phyloP scores from a whole-genome alignment of 2,329 filamentous ascomycete genomes.

The Aspergillus thermomutatus region DNA sequence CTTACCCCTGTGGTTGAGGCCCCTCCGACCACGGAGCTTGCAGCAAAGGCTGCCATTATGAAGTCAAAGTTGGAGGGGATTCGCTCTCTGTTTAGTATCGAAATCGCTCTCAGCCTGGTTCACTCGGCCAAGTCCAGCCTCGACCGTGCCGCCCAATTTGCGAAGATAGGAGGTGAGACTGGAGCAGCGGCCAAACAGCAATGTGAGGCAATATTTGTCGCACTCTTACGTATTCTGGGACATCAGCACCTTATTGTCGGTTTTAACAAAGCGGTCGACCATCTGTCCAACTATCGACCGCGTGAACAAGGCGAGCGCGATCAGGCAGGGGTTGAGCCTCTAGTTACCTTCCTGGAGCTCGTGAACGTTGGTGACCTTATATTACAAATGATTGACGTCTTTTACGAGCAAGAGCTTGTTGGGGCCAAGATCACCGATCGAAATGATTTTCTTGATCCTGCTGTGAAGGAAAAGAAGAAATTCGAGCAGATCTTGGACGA shows the following conservation, averaged over 20 bases:
- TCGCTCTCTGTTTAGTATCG: conserved; percentile 90
- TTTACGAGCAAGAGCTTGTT: conserved; percentile 92
- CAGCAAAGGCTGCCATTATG: conserved; percentile 97
- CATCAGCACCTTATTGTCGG: conserved; percentile 85
- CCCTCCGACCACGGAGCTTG: conserved; percentile 77
- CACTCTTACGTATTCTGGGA: conserved; percentile 78
- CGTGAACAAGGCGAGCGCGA: conserved; percentile 65
- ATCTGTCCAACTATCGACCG: conserved; percentile 88
- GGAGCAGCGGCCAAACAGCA: conserved; percentile 83
- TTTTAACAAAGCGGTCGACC: conserved; percentile 87
- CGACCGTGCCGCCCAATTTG: conserved; percentile 79
- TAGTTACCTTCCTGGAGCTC: conserved; percentile 93
- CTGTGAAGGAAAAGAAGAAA: conserved; percentile 91
- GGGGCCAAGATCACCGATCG: conserved; percentile 78
- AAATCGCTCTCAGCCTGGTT: conserved; percentile 85
- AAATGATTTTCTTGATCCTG: conserved; percentile 91
- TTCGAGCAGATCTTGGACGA: conserved; percentile 99
- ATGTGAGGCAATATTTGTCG: conserved; percentile 84
- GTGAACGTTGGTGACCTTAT: conserved; percentile 98
- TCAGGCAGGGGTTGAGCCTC: conserved; percentile 73
- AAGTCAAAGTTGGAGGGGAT: conserved; percentile 92
- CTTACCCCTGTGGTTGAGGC: conserved; percentile 55
- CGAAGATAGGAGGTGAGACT: conserved; percentile 72
- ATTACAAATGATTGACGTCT: conserved; percentile 98
- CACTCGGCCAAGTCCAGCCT: conserved; percentile 85